Conservation (phyloP, 805 yeast genomes). For the Kodamaea fukazawae region DNA sequence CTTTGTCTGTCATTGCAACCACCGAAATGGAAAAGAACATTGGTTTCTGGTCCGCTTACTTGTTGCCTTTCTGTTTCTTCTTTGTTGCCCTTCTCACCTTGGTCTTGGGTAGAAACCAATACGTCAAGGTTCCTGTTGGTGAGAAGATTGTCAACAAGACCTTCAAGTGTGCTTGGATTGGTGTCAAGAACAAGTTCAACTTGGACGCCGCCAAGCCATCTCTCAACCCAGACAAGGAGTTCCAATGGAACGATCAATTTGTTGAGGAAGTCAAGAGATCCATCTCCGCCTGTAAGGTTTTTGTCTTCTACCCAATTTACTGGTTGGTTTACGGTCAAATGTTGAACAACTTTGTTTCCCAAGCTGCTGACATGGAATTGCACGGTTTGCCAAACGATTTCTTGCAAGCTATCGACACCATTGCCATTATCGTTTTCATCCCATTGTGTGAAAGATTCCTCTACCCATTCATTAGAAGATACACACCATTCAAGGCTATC, state of each 20-base stretch:
- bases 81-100: conserved; percentile 51
- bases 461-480: conserved; percentile 44
- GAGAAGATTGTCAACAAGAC: conserved; percentile 59
- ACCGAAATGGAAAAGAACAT: conserved; percentile 64
- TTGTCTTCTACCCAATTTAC: conserved; percentile 66
- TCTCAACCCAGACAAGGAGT: conserved; percentile 43
- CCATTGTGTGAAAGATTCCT: conserved; percentile 65
- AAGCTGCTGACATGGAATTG: conserved; percentile 69
- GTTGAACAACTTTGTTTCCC: conserved; percentile 69
- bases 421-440: conserved; percentile 72
- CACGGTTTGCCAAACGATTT: conserved; percentile 82
- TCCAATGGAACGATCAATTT: conserved; percentile 63
- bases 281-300: conserved; percentile 68
- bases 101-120: conserved; percentile 51
- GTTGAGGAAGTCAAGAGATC: conserved; percentile 73
- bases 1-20: conserved; percentile 73
- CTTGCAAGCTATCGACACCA: conserved; percentile 71
- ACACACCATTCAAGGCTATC: conserved; percentile 62
- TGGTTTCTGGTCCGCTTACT: conserved; percentile 74
- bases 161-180: conserved; percentile 43
- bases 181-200: conserved; percentile 46
- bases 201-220: conserved; percentile 60
- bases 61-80: conserved; percentile 64
- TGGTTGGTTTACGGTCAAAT: conserved; percentile 74
- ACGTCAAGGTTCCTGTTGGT: conserved; percentile 58